Base-by-base conservation (phyloP, 352 stramenopile genomes). In the Pythium brachiatum region DNA sequence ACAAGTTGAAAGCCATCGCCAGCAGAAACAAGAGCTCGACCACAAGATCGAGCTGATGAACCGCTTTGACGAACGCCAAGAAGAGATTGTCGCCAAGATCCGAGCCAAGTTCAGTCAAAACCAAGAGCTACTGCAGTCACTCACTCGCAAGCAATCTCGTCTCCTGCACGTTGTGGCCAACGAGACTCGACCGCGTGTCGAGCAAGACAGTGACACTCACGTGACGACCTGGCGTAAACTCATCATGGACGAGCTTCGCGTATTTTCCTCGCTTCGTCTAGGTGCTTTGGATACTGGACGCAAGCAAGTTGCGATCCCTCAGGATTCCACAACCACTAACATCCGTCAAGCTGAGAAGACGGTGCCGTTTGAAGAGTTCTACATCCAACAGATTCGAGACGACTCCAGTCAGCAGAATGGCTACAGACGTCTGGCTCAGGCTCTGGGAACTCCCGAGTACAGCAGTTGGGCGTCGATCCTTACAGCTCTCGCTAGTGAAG, bases 11-110 rank as follows among this genome's bases (percentile, higher is more conserved):
- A 31, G 57, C 7, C 54, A 62, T 11, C 60, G 44, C 7, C 44
- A 74, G 57, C 64, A 73, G 26, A 81, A 79, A 51, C 53, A 68
- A 38, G 62, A 77, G 4, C 64, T 83, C 5, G 68, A 79, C 4
- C 26, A 74, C n/a, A 76, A 81, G 36, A 53, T 83, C 5, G 70
- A 73, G 29, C 62, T 79, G 29, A 73, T 83, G 60, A 70, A 68
- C 41, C 73, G 38, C 21, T 83, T 83, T 43, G 70, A 79, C 5
- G 67, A 72, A 13, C 73, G 75, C 1, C 75, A 83, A 57, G 51
- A 68, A 16, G 59, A 73, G 26, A 72, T 83, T 21, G 60, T 83
- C 4, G 36, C 46, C 23, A 66, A 77, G 4, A 76, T 81, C 29
- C 56, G 71, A 25, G 36, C 51, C 18, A 69, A 77, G 32, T 68